Base-by-base conservation (phyloP, 2,329 filamentous ascomycete species). In the Talaromyces sp. region DNA sequence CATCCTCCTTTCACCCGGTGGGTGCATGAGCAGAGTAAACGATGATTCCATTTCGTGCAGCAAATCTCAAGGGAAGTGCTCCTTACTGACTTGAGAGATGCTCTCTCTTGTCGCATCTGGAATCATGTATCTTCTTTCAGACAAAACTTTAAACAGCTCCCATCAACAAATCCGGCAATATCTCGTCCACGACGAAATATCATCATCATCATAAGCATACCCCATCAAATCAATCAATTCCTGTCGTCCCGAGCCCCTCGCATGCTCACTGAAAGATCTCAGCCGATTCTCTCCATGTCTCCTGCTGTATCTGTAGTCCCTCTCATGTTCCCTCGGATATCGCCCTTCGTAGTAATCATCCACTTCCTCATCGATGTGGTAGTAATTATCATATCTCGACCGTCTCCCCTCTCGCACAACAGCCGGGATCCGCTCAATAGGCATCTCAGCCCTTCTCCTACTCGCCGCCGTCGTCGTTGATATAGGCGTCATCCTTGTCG, bases 211-310 rank as follows among this genome's bases (percentile, higher is more conserved):
- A 63, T 34, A 63, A 15, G 61, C 61, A 38, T 58, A 63, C 19
- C 34, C 15, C 51, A 63, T 58, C 27, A 58, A 27, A 63, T 63
- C 61, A 36, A 63, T 63, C 51, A 63, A 27, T 8, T 63, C 61
- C 51, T 34, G 51, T 19, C 61, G 27, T 7, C 61, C 51, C 22
- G 61, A 63, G 29, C 51, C 36, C 19, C 61, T 63, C 19, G 61
- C 61, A 63, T 63, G 61, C 27, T 63, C 61, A 45, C 61, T 63
- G 36, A 63, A 63, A 17, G 61, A 63, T 36, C 61, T 25, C 5
- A 63, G 53, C 3, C 61, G 38, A 47, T 49, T 47, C 27, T 63
- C 61, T 27, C 49, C 61, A 34, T 49, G n/a, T 27, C 61, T 58
- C 17, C 61, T 63, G 29, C 61, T 63, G 13, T 63, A 58, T 25